phyloP scores from a whole-genome alignment of 345 rosid genomes.

The Carallia brachiata region DNA sequence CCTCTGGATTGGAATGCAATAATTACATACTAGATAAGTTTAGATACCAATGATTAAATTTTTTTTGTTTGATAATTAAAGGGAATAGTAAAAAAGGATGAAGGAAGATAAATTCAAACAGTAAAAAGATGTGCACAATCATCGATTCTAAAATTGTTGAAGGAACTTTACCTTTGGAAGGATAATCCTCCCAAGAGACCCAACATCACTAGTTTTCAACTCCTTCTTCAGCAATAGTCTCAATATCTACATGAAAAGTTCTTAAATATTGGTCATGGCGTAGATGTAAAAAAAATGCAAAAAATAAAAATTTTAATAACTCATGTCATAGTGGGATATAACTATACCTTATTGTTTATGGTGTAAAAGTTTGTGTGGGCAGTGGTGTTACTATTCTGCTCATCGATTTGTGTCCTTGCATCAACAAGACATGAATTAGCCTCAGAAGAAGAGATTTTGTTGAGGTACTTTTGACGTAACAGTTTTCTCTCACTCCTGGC shows the following conservation, averaged over 20 bases:
- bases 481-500: slow-evolving; percentile 62
- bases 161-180: slow-evolving; percentile 72
- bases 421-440: slow-evolving; percentile 23
- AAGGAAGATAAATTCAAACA: neutral
- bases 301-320: neutral
- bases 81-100: neutral
- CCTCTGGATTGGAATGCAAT: slow-evolving; percentile 41
- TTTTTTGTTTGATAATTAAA: too few relatives aligned
- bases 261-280: neutral
- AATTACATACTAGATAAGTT: neutral
- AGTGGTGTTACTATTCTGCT: too few relatives aligned
- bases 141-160: neutral
- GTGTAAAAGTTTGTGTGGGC: too few relatives aligned
- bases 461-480: slow-evolving; percentile 56
- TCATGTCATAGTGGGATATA: too few relatives aligned
- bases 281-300: neutral
- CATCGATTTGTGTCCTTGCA: slow-evolving; percentile 24
- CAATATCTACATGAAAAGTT: slow-evolving; percentile 43
- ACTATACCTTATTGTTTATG: too few relatives aligned
- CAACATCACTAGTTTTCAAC: slow-evolving; percentile 80
- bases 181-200: slow-evolving; percentile 75
- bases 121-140: slow-evolving; percentile 9
- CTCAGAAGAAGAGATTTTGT: slow-evolving; percentile 29
- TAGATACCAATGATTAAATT: too few relatives aligned
- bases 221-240: slow-evolving; percentile 55